Base-by-base conservation (phyloP, 306 rosid species). In the Rosa lucieae region DNA sequence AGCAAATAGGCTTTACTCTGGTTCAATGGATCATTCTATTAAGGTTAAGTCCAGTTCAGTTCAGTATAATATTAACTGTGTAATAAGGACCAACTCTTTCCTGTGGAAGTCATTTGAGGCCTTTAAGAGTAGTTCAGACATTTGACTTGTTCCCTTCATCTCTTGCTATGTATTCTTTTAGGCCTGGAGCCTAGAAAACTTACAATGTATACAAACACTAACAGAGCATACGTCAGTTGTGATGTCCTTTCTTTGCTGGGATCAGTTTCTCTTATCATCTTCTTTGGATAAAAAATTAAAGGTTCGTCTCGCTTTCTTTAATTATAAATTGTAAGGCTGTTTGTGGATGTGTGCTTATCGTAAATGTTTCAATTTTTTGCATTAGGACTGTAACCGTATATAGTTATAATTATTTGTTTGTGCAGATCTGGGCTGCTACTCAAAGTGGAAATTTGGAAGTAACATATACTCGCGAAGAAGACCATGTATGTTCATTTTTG, bases 191-290 rank as follows among this genome's bases (percentile, higher is more conserved):
- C 92, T 95, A 65, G 98, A 95, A 81, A 91, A 91, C 5, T 88
- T 92, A 85, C 97, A 95, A 80, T 95, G 99, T 83, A 26, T 95
- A 77, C 99, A 95, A 86, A 95, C 96, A 35, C 85, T 95, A 70
- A 85, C 92, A 35, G 97, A 87, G 79, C 99, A 95, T 79, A 91
- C 89, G 20, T 81, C 96, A 37, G 99, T 95, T 79, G 99, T 95
- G 77, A 95, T 93, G 99, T 95, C 99, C 80, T 85, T 95, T 83
- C 98, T 95, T 82, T 92, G 96, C 84, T 95, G 99, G 99, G 98
- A 95, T 37, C 98, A 95, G 86, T 95, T 92, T 76, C 96, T 95
- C 62, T 80, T 95, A 80, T 91, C 99, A 48, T 89, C 93, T 77
- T 95, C 99, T 8, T 86, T 95, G 72, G 99, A 95, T 91, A 77